Conservation (phyloP, 2,329 filamentous ascomycete species). For the Parastagonospora nodorum region DNA sequence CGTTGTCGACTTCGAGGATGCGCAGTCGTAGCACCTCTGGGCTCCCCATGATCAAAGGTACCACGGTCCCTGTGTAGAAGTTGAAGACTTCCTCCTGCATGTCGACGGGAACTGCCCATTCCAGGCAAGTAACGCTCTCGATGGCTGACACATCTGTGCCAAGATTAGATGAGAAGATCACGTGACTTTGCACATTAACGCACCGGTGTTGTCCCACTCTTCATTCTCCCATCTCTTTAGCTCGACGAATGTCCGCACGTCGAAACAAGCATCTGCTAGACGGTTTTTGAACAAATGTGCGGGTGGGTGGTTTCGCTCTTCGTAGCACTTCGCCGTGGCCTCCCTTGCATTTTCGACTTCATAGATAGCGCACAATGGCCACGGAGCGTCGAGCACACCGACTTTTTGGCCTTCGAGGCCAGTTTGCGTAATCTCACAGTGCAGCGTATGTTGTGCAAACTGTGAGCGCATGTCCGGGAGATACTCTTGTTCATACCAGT, state of each 20-base stretch:
- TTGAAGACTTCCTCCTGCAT: slow-evolving; percentile 15
- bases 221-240: slow-evolving; percentile 16
- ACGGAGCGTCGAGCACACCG: slow-evolving; percentile 20
- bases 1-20: slow-evolving; percentile 18
- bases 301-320: slow-evolving; percentile 5
- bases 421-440: slow-evolving; percentile 16
- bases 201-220: slow-evolving; percentile 7
- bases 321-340: slow-evolving; percentile 4
- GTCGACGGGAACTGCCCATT: slow-evolving; percentile 12
- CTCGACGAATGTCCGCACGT: slow-evolving; percentile 17
- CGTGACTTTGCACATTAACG: too few relatives aligned
- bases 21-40: slow-evolving; percentile 19
- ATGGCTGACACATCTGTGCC: slow-evolving; percentile 15
- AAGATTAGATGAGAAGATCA: not conserved
- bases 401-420: slow-evolving; percentile 21
- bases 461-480: slow-evolving; percentile 8
- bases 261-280: slow-evolving; percentile 13
- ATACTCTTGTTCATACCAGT: slow-evolving; percentile 23
- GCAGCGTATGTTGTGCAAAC: slow-evolving; percentile 12
- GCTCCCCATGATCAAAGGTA: slow-evolving; percentile 10
- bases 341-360: slow-evolving; percentile 6
- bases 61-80: slow-evolving; percentile 12
- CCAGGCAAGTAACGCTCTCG: slow-evolving; percentile 18
- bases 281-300: slow-evolving; percentile 1
- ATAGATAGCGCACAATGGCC: slow-evolving; percentile 15